phyloP scores from a whole-genome alignment of 140 eudicot genomes.

The Senecio squalidus region DNA sequence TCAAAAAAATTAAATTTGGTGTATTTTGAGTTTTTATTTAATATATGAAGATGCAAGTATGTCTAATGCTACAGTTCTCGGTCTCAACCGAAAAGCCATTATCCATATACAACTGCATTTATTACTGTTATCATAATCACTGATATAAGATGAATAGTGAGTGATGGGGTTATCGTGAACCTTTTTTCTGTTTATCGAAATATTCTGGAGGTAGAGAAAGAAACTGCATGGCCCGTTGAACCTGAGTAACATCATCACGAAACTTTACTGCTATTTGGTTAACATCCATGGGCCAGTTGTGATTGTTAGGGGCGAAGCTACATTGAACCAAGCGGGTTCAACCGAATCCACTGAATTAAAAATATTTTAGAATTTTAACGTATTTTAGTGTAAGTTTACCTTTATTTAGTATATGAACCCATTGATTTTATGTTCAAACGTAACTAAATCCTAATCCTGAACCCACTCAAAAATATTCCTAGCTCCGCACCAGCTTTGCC shows the following conservation, averaged over 20 bases:
- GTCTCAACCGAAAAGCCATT: too few species aligned
- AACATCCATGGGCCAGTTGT: constrained; percentile 58
- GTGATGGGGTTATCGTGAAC: constrained; percentile 28
- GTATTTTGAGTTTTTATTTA: constrained; percentile 15
- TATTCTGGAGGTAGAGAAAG: constrained; percentile 68
- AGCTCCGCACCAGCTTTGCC: too few species aligned
- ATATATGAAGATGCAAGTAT: constrained; percentile 14
- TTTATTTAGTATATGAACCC: too few species aligned
- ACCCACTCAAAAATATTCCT: too few species aligned
- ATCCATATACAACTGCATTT: constrained; percentile 12
- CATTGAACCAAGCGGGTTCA: too few species aligned
- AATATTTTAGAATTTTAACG: too few species aligned
- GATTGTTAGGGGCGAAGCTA: constrained; percentile 70
- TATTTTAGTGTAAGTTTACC: too few species aligned
- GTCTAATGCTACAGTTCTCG: background rate
- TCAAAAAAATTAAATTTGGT: background rate
- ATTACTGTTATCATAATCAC: constrained; percentile 7
- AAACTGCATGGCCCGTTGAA: constrained; percentile 53
- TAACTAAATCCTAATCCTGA: too few species aligned
- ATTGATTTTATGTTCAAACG: too few species aligned
- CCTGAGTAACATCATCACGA: constrained; percentile 55
- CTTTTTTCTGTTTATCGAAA: constrained; percentile 36
- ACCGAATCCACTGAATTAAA: too few species aligned
- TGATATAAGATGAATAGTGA: constrained; percentile 9
- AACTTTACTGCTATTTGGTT: constrained; percentile 64